Conservation (phyloP, 148 eudicot species). For the Diospyros lotus region DNA sequence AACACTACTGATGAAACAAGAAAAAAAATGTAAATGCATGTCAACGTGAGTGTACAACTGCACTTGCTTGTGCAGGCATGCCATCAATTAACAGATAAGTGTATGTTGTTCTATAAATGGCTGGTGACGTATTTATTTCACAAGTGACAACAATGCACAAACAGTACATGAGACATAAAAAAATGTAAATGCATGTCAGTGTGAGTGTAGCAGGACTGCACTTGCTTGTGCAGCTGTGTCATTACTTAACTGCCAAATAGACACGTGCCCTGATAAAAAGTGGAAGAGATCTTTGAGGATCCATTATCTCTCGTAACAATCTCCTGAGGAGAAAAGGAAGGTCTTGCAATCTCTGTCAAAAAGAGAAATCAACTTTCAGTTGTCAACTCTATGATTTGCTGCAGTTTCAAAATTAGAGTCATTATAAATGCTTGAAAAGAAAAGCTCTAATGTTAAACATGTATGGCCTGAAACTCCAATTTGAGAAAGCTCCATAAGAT, state of each 20-base stretch:
- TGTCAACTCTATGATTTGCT: not conserved
- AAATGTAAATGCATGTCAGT: not conserved
- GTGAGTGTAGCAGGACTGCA: not conserved
- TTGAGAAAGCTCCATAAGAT: not conserved
- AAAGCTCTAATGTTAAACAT: not conserved
- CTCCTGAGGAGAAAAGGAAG: conserved; percentile 93
- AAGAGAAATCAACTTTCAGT: conserved; percentile 2
- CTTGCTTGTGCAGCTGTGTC: not conserved
- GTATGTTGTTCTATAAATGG: not conserved
- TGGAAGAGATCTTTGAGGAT: conserved; percentile 89
- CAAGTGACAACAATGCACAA: not conserved
- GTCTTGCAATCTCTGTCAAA: conserved; percentile 69
- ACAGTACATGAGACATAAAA: not conserved
- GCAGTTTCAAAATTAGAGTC: not conserved
- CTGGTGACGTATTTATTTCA: not conserved
- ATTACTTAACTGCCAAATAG: conserved; percentile 80
- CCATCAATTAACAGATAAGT: not conserved
- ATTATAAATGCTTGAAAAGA: not conserved
- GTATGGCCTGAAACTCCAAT: too few relatives aligned
- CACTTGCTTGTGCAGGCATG: too few relatives aligned
- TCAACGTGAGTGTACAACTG: too few relatives aligned
- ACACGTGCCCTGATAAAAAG: conserved; percentile 74
- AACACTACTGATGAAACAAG: too few relatives aligned
- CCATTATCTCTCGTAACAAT: conserved; percentile 59
- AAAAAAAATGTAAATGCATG: too few relatives aligned